These are phyloP conservation scores for Leccinum variicolor DNA, from an alignment of 768 basidiomycete species.

Conservation along the genomic window DNA sequence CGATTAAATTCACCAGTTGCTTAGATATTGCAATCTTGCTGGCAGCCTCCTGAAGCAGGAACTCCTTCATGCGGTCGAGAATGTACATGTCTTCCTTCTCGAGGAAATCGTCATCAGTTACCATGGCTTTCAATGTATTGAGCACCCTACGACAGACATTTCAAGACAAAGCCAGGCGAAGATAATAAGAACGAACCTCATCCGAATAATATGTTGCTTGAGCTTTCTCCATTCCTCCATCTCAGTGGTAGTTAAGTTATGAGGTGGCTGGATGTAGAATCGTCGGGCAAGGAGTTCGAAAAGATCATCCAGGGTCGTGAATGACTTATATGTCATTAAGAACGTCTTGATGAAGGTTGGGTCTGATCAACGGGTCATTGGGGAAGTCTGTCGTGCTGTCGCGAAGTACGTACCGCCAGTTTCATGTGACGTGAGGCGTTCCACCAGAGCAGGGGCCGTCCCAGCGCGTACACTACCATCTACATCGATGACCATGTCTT, in stretches of 20 bases:
- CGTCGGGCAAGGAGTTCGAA: constrained; percentile 79
- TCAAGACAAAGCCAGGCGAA: constrained; percentile 1
- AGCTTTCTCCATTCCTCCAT: constrained; percentile 74
- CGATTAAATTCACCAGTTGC: constrained; percentile 68
- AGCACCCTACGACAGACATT: constrained; percentile 50
- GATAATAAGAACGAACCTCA: constrained; percentile 56
- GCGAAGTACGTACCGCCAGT: constrained; percentile 61
- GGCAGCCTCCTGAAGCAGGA: constrained; percentile 65
- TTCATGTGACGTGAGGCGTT: constrained; percentile 89
- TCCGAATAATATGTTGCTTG: constrained; percentile 85
- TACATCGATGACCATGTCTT: constrained; percentile 81
- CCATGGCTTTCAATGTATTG: constrained; percentile 88
- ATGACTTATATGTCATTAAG: constrained; percentile 94
- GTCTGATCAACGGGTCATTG: constrained; percentile 41
- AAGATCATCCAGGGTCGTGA: constrained; percentile 79
- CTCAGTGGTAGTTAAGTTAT: constrained; percentile 58
- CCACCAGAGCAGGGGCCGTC: constrained; percentile 80
- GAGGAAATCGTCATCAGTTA: constrained; percentile 77
- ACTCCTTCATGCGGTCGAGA: constrained; percentile 78
- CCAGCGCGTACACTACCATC: constrained; percentile 86
- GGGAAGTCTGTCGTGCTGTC: background rate
- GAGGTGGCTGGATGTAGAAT: constrained; percentile 75
- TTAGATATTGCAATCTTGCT: constrained; percentile 67
- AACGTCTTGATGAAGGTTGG: constrained; percentile 83
- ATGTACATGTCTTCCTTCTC: constrained; percentile 86